These are phyloP conservation scores for Penicillium roqueforti DNA, from an alignment of 495 filamentous ascomycete species.

Conservation along the genomic window DNA sequence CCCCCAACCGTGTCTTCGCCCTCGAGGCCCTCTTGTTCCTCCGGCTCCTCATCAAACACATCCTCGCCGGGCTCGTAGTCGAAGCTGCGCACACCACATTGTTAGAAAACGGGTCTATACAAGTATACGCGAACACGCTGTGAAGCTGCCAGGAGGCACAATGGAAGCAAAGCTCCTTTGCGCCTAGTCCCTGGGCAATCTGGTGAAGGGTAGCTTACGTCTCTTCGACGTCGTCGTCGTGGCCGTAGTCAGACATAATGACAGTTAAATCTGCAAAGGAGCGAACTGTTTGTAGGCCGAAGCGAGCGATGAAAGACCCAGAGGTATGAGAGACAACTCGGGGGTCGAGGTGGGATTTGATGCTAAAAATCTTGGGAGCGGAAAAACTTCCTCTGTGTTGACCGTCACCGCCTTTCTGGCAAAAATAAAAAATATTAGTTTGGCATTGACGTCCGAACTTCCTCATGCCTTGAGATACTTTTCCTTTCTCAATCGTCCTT, in stretches of 20 bases:
- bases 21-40: constrained; percentile 45
- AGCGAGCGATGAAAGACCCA: constrained; percentile 17
- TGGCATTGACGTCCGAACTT: constrained; percentile 5
- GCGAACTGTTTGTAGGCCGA: background rate
- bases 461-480: background rate
- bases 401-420: constrained; percentile 8
- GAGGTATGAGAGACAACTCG: constrained; percentile 6
- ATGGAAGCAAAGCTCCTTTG: constrained; percentile 10
- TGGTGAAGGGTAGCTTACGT: constrained; percentile 29
- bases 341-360: constrained; percentile 10
- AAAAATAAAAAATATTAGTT: constrained; percentile 6
- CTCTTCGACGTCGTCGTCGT: constrained; percentile 62
- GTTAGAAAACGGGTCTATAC: constrained; percentile 14
- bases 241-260: constrained; percentile 80
- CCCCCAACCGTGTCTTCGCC: constrained; percentile 45
- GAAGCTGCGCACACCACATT: constrained; percentile 30
- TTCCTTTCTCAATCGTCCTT: background rate
- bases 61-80: constrained; percentile 58
- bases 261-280: constrained; percentile 1
- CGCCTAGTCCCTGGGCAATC: background rate
- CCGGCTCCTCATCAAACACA: constrained; percentile 61
- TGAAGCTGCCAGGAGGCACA: background rate
- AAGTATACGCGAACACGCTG: constrained; percentile 2
- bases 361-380: constrained; percentile 11
- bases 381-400: constrained; percentile 11